Evolutionary conservation across 2,329 filamentous ascomycete genomes (phyloP).

Genomic region (Graphium sp.): DNA sequence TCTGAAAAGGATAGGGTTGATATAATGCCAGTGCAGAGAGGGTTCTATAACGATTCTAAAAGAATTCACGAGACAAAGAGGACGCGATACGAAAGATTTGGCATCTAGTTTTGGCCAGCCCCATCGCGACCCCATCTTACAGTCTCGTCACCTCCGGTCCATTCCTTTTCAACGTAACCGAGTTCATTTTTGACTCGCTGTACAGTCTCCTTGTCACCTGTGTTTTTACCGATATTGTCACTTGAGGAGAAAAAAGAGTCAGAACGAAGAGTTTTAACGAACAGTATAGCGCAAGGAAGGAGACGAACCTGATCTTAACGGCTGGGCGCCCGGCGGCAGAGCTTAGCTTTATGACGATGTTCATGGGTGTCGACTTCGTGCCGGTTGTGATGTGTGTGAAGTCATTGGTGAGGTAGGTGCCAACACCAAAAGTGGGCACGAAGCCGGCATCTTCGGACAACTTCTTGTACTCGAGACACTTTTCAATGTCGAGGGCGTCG

Average conservation of each 20-base stretch:
- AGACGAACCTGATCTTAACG: slow-evolving; percentile 60
- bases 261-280: neutral
- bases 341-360: slow-evolving; percentile 95
- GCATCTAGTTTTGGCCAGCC: no score
- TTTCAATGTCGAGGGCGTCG: slow-evolving; percentile 81
- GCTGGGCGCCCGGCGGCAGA: slow-evolving; percentile 67
- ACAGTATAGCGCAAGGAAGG: slow-evolving; percentile 1
- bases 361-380: slow-evolving; percentile 76
- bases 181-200: slow-evolving; percentile 69
- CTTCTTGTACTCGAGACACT: slow-evolving; percentile 78
- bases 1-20: no score
- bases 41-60: no score
- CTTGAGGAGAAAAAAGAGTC: slow-evolving; percentile 12
- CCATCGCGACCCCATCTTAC: slow-evolving; percentile 79
- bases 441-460: slow-evolving; percentile 69
- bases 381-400: slow-evolving; percentile 57
- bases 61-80: no score
- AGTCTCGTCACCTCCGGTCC: slow-evolving; percentile 72
- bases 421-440: slow-evolving; percentile 78
- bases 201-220: slow-evolving; percentile 66
- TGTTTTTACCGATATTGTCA: slow-evolving; percentile 88
- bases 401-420: slow-evolving; percentile 92
- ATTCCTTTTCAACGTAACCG: slow-evolving; percentile 72
- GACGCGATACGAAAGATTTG: no score
- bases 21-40: no score